Evolutionary conservation across 768 basidiomycete species (phyloP).

Genomic region (Boletus reticulatus): DNA sequence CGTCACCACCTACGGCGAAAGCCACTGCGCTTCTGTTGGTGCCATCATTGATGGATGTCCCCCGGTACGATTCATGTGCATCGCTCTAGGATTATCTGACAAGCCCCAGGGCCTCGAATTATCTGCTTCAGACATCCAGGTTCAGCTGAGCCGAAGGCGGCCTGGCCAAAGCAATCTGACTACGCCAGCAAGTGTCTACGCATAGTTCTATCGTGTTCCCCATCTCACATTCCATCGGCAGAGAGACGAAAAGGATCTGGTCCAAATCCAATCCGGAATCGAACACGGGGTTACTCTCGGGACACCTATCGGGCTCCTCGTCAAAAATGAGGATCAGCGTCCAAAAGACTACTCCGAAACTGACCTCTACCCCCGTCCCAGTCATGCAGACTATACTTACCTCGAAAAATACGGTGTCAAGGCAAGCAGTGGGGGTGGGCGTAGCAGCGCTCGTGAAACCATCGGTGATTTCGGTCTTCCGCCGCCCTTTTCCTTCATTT

Average conservation of each 20-base stretch:
- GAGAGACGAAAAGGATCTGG: conserved; percentile 95
- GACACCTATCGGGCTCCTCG: conserved; percentile 95
- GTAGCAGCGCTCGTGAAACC: conserved; percentile 94
- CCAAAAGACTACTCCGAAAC: conserved; percentile 99
- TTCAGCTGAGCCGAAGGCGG: conserved; percentile 84
- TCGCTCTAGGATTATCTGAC: conserved; percentile 14
- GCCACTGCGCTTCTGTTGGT: conserved; percentile 95
- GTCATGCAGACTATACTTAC: conserved; percentile 98
- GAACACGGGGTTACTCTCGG: conserved; percentile 95
- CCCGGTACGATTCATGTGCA: conserved; percentile 56
- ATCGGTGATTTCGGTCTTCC: conserved; percentile 56
- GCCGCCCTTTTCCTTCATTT: not conserved
- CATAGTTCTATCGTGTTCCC: not conserved
- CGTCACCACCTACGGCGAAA: conserved; percentile 97
- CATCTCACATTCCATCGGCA: conserved; percentile 31
- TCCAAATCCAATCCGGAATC: conserved; percentile 89
- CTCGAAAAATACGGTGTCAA: conserved; percentile 97
- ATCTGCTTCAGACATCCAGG: conserved; percentile 80
- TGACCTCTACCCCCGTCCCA: conserved; percentile 94
- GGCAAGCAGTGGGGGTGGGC: conserved; percentile 94
- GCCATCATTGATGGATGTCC: conserved; percentile 98
- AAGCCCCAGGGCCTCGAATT: conserved; percentile 72
- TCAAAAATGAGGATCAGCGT: conserved; percentile 96
- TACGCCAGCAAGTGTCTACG: conserved; percentile 69
- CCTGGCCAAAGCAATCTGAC: conserved; percentile 97